Percentiles rank a stretch among this genome's conserved stretches.
These are phyloP conservation scores for Colletotrichum lentis DNA, from an alignment of 2,329 filamentous ascomycete species.

Conservation along the genomic window DNA sequence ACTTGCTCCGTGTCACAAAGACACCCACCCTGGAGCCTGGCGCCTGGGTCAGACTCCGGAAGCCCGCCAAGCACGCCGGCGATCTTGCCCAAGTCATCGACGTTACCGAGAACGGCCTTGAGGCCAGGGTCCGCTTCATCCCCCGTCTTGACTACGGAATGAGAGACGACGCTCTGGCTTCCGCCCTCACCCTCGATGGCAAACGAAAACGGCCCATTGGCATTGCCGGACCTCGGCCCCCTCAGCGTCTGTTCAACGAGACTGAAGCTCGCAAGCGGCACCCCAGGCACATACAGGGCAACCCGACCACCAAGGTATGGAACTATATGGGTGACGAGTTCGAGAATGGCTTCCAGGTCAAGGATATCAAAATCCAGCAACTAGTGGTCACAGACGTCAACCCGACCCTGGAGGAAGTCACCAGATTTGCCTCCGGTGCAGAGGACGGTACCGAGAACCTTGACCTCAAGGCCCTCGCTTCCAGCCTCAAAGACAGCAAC, in stretches of 20 bases:
- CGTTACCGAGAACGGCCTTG: conserved; percentile 90
- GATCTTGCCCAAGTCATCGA: conserved; percentile 93
- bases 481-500: conserved; percentile 85
- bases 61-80: conserved; percentile 80
- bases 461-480: conserved; percentile 88
- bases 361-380: conserved; percentile 89
- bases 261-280: conserved; percentile 90
- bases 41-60: conserved; percentile 88
- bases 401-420: conserved; percentile 92
- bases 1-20: conserved; percentile 89
- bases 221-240: conserved; percentile 73
- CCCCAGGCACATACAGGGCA: conserved; percentile 68
- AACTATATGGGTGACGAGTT: conserved; percentile 90
- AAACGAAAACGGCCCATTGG: conserved; percentile 81
- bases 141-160: conserved; percentile 91
- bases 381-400: conserved; percentile 90
- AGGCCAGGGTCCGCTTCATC: conserved; percentile 86
- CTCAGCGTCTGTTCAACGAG: conserved; percentile 91
- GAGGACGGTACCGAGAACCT: conserved; percentile 95
- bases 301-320: conserved; percentile 81
- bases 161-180: conserved; percentile 72
- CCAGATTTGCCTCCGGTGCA: conserved; percentile 86
- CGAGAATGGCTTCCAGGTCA: conserved; percentile 90
- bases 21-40: conserved; percentile 85
- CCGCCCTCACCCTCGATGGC: conserved; percentile 59